phyloP scores from a whole-genome alignment of 2,329 filamentous ascomycete species.

The Sporothrix protearum region DNA sequence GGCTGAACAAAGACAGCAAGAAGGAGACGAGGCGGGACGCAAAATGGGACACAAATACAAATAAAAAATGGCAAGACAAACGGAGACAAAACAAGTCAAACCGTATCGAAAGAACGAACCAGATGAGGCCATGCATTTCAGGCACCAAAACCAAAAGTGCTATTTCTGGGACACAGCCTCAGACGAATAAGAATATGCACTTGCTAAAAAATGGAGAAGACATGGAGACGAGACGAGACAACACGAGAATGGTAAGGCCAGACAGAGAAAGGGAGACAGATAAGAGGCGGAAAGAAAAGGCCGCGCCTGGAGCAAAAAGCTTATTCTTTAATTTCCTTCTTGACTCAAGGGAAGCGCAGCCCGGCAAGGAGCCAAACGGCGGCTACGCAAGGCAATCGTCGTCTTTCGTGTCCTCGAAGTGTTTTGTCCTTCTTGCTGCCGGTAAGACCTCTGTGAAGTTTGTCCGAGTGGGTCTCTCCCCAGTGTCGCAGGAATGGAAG shows the following conservation, averaged over 20 bases:
- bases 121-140: background rate
- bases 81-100: background rate
- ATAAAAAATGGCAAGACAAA: background rate
- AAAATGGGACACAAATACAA: too few relatives aligned
- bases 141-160: background rate
- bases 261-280: background rate
- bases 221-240: background rate
- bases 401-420: too few relatives aligned
- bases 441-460: background rate
- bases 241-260: too few relatives aligned
- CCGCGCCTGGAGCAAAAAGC: slow-evolving; percentile 3
- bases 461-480: background rate
- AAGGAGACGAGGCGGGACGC: background rate
- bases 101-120: background rate
- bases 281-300: background rate
- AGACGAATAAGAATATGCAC: too few relatives aligned
- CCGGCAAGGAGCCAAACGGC: background rate
- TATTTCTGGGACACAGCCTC: background rate
- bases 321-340: background rate
- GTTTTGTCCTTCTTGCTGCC: background rate
- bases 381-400: too few relatives aligned
- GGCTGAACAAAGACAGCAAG: too few relatives aligned
- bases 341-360: too few relatives aligned
- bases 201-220: background rate
- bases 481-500: background rate